These are phyloP conservation scores for Fusarium pseudonygamai DNA, from an alignment of 2,329 filamentous ascomycete genomes.

Conservation along the genomic window DNA sequence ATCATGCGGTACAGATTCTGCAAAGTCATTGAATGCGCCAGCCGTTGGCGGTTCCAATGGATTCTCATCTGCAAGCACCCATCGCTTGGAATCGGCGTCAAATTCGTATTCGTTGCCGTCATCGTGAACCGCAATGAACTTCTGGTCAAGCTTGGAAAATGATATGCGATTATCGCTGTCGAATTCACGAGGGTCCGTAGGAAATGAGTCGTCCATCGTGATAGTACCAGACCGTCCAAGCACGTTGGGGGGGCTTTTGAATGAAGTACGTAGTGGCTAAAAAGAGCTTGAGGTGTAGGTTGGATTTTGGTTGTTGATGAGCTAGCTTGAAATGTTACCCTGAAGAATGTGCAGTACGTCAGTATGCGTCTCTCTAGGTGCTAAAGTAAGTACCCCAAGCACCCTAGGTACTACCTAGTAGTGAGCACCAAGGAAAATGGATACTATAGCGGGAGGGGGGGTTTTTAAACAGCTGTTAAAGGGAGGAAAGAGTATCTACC, in stretches of 20 bases:
- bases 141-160: conserved; percentile 83
- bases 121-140: conserved; percentile 85
- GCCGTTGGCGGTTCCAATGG: conserved; percentile 50
- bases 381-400: no score
- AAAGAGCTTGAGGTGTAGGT: background rate
- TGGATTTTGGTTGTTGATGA: conserved; percentile 15
- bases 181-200: conserved; percentile 73
- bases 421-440: no score
- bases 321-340: conserved; percentile 12
- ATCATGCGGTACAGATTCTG: conserved; percentile 40
- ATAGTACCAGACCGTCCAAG: background rate
- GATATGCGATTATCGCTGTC: conserved; percentile 83
- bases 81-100: conserved; percentile 74
- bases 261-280: background rate
- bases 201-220: conserved; percentile 56
- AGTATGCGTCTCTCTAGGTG: conserved; percentile 11
- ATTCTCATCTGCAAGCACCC: conserved; percentile 72
- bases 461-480: no score
- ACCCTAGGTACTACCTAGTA: no score
- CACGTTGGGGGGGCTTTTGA: background rate
- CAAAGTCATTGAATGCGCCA: conserved; percentile 52
- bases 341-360: conserved; percentile 39
- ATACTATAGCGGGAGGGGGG: no score
- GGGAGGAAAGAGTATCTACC: no score
- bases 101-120: conserved; percentile 89